Base-by-base conservation (phyloP, 306 rosid species). In the Lagenaria siceraria region DNA sequence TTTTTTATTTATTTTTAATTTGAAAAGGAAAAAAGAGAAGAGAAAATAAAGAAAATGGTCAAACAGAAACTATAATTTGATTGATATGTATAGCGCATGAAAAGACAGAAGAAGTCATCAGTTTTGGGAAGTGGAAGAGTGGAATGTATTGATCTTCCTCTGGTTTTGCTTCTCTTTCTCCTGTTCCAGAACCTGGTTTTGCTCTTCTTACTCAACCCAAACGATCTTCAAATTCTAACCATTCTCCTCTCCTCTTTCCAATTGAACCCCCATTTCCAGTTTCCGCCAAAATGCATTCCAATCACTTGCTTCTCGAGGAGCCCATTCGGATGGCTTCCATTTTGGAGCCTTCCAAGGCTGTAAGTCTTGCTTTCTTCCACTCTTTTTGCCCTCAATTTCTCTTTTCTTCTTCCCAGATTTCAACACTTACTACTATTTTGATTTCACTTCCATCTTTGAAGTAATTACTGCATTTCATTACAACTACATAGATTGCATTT, bases 271-370 rank as follows among this genome's bases (percentile, higher is more conserved):
- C 52, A 13, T 46, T 46, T 5, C 52, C 52, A 46, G 10, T 46
- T 12, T 13, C 10, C 52, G 9, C 17, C 52, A 1, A 85, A 74
- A 94, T 95, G 98, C 98, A 88, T 87, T 90, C 96, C 53, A 71
- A 83, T 85, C 92, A 90, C 88, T 69, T 95, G 78, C 98, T 95
- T 76, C 93, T 95, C 8, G 98, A 95, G 55, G 98, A 95, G 81
- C 98, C 98, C 0, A 88, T 95, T 31, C 64, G 97, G 84, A 95
- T 95, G 98, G 89, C 92, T 31, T 92, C 98, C 63, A 89, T 95
- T 69, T 84, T 95, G 6, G 96, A 95, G 80, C 97, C 97, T 38
- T 95, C 98, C 75, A 92, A 89, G 66, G 79, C 93, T 4, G 97
- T 92, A 59, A 73, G 97, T 78, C 9, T 48, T 42, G 24, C 54